Base-by-base conservation (phyloP, 257 asterid species). In the Forsythia viridissima region DNA sequence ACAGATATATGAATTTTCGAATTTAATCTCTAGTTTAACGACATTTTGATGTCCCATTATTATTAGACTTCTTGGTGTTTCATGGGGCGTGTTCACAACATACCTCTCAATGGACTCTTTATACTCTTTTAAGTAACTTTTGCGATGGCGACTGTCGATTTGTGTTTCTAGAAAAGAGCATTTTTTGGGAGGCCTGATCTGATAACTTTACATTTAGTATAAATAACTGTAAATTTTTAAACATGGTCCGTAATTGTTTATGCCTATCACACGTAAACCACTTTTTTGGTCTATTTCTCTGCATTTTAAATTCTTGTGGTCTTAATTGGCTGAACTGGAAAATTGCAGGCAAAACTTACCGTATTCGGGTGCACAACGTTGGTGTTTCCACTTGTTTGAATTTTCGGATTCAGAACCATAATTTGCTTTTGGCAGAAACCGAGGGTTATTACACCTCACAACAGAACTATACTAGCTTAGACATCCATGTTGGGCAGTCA, bases 371-470 rank as follows among this genome's bases (percentile, higher is more conserved):
- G 24, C 85, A 85, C 83, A 87, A 87, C 51, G 91, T 87, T 46
- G 89, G 89, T 37, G 81, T 87, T 71, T 87, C 91, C 18, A 85
- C 91, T n/a, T 85, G 91, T 78, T 87, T 87, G 81, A 87, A 87
- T 77, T 87, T 87, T 73, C 81, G 91, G 74, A 81, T 87, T 75
- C 91, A 87, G 44, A 83, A 78, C 70, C 91, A 87, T 76, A 87
- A 85, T 81, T 79, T 87, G 73, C 91, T 87, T 83, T 79, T 87
- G 69, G 89, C 87, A 36, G 91, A 87, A 83, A 57, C 91, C 18
- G 91, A 87, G 77, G 91, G 91, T 71, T 83, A 89, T 21, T 87
- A 87, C 38, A 87, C 89, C 3, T 86, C 85, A 70, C 91, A 87
- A 76, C 91, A 85, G 80, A 87, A 87, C 70, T 87, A 87, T 52